These are phyloP conservation scores for Phoenix dactylifera DNA, from an alignment of 176 grass and related monocot species.

Conservation along the genomic window DNA sequence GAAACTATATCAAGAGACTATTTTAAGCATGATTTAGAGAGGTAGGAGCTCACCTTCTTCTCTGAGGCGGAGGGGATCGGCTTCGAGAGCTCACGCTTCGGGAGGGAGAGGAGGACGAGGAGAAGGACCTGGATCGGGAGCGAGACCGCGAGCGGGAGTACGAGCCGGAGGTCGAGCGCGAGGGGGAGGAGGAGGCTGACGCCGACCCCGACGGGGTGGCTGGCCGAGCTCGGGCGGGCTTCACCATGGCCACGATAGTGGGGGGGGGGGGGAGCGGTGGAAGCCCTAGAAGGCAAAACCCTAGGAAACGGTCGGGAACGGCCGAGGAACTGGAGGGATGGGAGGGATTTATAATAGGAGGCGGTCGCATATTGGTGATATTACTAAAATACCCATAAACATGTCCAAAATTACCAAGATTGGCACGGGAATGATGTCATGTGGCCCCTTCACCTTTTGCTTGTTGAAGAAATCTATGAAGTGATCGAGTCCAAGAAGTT, in stretches of 20 bases:
- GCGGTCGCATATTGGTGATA: too few relatives aligned
- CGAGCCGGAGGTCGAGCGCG: conserved; percentile 38
- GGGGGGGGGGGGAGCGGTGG: not conserved
- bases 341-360: too few relatives aligned
- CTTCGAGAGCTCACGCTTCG: conserved; percentile 58
- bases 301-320: too few relatives aligned
- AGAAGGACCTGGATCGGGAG: conserved; percentile 42
- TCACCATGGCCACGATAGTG: conserved; percentile 52
- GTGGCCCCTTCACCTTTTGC: too few relatives aligned
- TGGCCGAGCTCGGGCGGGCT: conserved; percentile 48
- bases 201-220: conserved; percentile 35
- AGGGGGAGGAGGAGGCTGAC: conserved; percentile 20
- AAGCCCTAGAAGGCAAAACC: not conserved
- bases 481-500: too few relatives aligned
- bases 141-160: conserved; percentile 39
- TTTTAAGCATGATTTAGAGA: too few relatives aligned
- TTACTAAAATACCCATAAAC: too few relatives aligned
- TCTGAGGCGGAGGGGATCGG: conserved; percentile 58
- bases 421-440: too few relatives aligned
- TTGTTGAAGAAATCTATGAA: too few relatives aligned
- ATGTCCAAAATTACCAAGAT: too few relatives aligned
- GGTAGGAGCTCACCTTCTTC: conserved; percentile 42
- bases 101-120: conserved; percentile 55
- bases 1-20: too few relatives aligned
- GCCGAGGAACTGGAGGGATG: too few relatives aligned